Evolutionary conservation across 208 protist species (phyloP).

Genomic region (Perkinsela sp.): DNA sequence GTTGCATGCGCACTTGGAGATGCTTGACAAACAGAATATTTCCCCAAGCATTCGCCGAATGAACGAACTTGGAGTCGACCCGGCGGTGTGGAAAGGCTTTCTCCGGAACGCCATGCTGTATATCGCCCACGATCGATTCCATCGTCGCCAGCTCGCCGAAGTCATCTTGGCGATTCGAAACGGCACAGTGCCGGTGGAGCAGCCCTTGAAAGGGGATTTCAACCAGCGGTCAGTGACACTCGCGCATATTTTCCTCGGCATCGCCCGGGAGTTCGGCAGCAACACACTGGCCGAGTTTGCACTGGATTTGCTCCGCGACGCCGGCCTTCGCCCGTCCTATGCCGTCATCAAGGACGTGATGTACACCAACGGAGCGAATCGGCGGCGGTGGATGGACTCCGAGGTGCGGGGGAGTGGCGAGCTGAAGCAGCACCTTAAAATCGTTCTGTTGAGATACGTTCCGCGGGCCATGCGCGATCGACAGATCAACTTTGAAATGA

Average conservation of each 20-base stretch:
- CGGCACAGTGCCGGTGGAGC: not conserved
- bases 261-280: not conserved
- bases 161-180: not conserved
- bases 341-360: not conserved
- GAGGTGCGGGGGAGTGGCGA: not conserved
- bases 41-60: not conserved
- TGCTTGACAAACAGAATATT: not conserved
- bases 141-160: not conserved
- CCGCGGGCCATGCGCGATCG: not conserved
- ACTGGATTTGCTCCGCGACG: not conserved
- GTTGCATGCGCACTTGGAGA: not conserved
- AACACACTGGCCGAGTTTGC: not conserved
- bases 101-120: not conserved
- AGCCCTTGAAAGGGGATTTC: not conserved
- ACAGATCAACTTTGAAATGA: not conserved
- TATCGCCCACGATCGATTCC: not conserved
- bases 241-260: not conserved
- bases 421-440: not conserved
- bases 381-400: not conserved
- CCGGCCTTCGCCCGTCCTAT: not conserved
- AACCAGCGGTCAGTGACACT: not conserved
- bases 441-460: not conserved
- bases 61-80: not conserved
- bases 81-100: not conserved
- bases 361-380: not conserved